Evolutionary conservation across 202 grass and related monocot species (phyloP).

Genomic region (Brachypodium distachyon): DNA sequence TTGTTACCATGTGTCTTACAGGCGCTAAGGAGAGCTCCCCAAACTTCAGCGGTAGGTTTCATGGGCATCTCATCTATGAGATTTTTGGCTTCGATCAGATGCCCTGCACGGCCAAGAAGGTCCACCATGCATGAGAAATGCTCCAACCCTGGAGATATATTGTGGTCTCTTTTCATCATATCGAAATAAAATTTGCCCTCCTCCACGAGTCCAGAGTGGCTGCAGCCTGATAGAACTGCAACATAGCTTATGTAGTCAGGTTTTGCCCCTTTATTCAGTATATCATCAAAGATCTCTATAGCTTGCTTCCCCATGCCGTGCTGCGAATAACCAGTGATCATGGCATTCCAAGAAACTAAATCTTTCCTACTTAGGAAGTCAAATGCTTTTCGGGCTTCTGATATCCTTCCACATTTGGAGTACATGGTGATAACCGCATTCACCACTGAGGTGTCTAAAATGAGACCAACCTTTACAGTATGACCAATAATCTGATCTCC

Average conservation of each 20-base stretch:
- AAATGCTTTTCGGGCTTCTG: conserved; percentile 58
- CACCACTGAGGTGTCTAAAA: conserved; percentile 48
- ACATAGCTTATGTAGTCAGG: conserved; percentile 98
- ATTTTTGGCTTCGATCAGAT: conserved; percentile 67
- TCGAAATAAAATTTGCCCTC: conserved; percentile 81
- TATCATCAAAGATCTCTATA: conserved; percentile 55
- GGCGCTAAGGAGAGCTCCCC: conserved; percentile 80
- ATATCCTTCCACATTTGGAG: conserved; percentile 80
- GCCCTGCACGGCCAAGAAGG: conserved; percentile 71
- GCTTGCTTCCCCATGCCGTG: conserved; percentile 84
- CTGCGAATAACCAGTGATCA: conserved; percentile 94
- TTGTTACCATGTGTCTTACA: conserved; percentile 65
- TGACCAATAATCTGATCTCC: conserved; percentile 66
- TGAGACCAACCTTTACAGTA: conserved; percentile 57
- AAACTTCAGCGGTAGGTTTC: conserved; percentile 72
- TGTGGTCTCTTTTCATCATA: conserved; percentile 57
- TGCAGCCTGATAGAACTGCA: conserved; percentile 74
- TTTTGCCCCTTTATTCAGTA: conserved; percentile 45
- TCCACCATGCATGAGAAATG: conserved; percentile 96
- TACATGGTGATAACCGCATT: conserved; percentile 96
- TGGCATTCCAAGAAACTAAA: conserved; percentile 92
- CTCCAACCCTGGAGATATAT: conserved; percentile 64
- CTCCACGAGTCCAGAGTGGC: conserved; percentile 68
- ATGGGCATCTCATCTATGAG: conserved; percentile 76
- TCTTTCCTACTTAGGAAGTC: conserved; percentile 59